A percentile compares a stretch with the other conserved stretches of the same genome.
Evolutionary conservation across 176 grass and related monocot genomes (phyloP).

Genomic region (Guadua angustifolia): DNA sequence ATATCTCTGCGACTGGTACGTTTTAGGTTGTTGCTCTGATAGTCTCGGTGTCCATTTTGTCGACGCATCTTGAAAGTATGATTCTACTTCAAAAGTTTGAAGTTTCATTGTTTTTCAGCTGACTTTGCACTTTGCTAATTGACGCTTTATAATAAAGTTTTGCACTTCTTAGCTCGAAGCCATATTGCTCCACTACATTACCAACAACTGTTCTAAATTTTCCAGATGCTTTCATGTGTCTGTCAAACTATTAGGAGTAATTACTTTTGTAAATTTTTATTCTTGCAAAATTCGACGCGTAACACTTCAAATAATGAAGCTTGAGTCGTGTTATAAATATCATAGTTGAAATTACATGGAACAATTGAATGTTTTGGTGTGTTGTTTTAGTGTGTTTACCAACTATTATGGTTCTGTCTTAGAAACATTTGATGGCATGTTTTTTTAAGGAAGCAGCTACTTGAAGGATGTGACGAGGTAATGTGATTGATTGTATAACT

Average conservation of each 20-base stretch:
- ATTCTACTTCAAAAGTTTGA: neutral
- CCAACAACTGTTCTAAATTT: neutral
- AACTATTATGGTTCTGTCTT: no score
- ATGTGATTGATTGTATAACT: no score
- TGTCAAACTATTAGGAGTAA: neutral
- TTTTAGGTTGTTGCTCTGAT: neutral
- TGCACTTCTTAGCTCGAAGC: neutral
- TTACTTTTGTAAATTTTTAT: neutral
- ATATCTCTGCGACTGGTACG: neutral
- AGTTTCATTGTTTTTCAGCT: neutral
- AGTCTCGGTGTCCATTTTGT: neutral
- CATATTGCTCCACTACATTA: neutral
- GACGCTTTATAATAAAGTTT: neutral
- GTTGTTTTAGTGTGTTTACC: no score
- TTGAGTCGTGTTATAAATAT: neutral
- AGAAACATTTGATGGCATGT: no score
- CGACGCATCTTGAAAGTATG: neutral
- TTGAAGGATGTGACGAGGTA: no score
- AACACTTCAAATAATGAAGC: neutral
- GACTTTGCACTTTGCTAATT: neutral
- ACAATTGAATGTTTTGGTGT: neutral
- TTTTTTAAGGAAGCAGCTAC: no score
- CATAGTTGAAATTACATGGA: neutral
- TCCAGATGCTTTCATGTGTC: neutral
- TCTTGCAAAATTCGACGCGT: neutral